Evolutionary conservation across 2,329 filamentous ascomycete genomes (phyloP).

Genomic region (Raffaelea arxii): DNA sequence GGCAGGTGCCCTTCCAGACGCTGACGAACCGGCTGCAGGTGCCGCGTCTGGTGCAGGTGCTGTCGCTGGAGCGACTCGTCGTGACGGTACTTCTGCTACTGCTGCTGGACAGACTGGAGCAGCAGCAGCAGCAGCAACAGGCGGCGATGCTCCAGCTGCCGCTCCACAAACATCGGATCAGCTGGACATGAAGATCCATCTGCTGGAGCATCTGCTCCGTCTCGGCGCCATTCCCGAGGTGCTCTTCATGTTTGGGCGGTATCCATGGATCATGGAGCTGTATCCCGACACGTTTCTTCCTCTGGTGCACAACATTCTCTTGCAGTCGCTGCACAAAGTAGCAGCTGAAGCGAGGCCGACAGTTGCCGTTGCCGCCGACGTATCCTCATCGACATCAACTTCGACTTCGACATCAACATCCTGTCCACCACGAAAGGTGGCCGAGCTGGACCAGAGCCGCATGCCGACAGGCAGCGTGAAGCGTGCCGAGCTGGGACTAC

Average conservation of each 20-base stretch:
- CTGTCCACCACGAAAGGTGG: constrained; percentile 34
- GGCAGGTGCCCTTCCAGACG: constrained; percentile 80
- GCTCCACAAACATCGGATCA: constrained; percentile 55
- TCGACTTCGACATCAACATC: too few species aligned
- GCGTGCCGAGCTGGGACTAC: constrained; percentile 47
- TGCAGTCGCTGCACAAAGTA: constrained; percentile 72
- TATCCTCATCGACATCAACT: too few species aligned
- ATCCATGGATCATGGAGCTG: constrained; percentile 83
- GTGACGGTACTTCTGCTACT: constrained; percentile 5
- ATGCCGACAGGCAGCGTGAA: constrained; percentile 61
- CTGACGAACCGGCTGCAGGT: constrained; percentile 23
- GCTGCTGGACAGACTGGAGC: background rate
- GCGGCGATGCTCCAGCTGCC: constrained; percentile 30
- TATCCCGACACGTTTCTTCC: constrained; percentile 67
- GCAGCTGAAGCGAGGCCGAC: constrained; percentile 39
- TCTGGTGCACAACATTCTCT: constrained; percentile 73
- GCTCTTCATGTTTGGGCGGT: constrained; percentile 76
- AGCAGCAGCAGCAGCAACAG: constrained; percentile 15
- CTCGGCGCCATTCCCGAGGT: constrained; percentile 91
- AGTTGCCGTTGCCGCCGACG: constrained; percentile 15
- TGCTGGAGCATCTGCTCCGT: constrained; percentile 76
- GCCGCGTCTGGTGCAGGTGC: background rate
- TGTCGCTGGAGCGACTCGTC: too few species aligned
- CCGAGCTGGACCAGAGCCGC: constrained; percentile 52
- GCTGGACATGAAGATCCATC: constrained; percentile 74